phyloP scores from a whole-genome alignment of 495 filamentous ascomycete species.

The Neurospora sublineolata region DNA sequence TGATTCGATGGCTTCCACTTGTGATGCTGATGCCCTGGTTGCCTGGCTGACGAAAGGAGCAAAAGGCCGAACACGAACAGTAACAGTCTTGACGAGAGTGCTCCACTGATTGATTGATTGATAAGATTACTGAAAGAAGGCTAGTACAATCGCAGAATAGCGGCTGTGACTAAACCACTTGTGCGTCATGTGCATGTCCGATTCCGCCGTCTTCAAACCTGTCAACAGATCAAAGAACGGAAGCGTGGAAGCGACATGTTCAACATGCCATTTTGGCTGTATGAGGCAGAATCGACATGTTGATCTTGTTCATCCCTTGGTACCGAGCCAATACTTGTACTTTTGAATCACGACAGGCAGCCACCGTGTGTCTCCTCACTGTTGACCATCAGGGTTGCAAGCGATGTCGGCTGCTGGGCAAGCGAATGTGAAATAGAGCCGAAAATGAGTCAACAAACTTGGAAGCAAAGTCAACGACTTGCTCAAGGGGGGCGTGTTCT shows the following conservation, averaged over 20 bases:
- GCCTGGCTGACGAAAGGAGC: not conserved
- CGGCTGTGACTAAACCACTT: not conserved
- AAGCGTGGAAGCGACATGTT: not conserved
- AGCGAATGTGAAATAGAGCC: not conserved
- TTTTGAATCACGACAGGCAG: not conserved
- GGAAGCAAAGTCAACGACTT: no score
- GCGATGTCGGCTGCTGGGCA: not conserved
- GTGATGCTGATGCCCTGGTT: constrained; percentile 10
- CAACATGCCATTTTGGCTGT: not conserved
- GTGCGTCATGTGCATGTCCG: not conserved
- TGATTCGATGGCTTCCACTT: constrained; percentile 12
- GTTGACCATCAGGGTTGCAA: not conserved
- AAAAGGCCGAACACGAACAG: not conserved
- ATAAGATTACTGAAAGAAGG: constrained; percentile 21
- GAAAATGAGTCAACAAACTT: not conserved
- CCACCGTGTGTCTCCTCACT: not conserved
- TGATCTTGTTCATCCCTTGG: not conserved
- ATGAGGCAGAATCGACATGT: not conserved
- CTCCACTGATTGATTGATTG: constrained; percentile 27
- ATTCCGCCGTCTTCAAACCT: not conserved
- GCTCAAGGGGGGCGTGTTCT: no score
- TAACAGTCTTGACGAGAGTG: not conserved
- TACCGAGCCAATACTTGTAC: not conserved
- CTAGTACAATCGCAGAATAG: constrained; percentile 7
- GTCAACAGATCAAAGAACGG: not conserved